phyloP scores from a whole-genome alignment of 1,284 basidiomycete genomes.

The Rhodotorula sp. region DNA sequence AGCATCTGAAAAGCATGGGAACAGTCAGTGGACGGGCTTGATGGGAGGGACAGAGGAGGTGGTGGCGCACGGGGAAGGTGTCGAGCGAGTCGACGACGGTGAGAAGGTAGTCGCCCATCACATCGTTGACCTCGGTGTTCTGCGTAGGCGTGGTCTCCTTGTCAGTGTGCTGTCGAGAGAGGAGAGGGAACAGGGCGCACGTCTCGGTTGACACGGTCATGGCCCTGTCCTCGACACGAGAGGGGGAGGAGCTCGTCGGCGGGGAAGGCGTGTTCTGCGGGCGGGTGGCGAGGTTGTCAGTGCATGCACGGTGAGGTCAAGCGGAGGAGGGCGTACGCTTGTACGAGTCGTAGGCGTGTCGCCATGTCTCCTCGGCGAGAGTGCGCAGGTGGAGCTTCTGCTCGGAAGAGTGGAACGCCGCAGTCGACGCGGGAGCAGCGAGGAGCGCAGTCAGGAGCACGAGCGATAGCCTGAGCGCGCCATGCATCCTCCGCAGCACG shows the following conservation, averaged over 20 bases:
- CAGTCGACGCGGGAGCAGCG: not conserved
- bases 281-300: not conserved
- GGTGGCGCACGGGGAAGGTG: constrained; percentile 62
- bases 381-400: constrained; percentile 28
- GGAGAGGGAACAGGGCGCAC: not conserved
- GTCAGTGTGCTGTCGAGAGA: no score
- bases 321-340: constrained; percentile 17
- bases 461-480: not conserved
- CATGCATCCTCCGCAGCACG: constrained; percentile 7
- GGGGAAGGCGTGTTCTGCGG: constrained; percentile 40
- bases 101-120: constrained; percentile 79
- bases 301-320: not conserved
- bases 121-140: constrained; percentile 67
- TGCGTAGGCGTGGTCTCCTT: not conserved
- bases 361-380: constrained; percentile 26
- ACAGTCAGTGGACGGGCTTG: not conserved
- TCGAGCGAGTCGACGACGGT: constrained; percentile 81
- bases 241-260: constrained; percentile 74
- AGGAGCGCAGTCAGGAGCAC: not conserved
- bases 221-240: constrained; percentile 78
- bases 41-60: not conserved
- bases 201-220: constrained; percentile 59
- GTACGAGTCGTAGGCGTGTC: constrained; percentile 35
- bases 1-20: constrained; percentile 55
- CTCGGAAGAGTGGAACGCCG: constrained; percentile 18